Conservation (phyloP, 2,329 filamentous ascomycete genomes). For the Apiospora pterosperma region DNA sequence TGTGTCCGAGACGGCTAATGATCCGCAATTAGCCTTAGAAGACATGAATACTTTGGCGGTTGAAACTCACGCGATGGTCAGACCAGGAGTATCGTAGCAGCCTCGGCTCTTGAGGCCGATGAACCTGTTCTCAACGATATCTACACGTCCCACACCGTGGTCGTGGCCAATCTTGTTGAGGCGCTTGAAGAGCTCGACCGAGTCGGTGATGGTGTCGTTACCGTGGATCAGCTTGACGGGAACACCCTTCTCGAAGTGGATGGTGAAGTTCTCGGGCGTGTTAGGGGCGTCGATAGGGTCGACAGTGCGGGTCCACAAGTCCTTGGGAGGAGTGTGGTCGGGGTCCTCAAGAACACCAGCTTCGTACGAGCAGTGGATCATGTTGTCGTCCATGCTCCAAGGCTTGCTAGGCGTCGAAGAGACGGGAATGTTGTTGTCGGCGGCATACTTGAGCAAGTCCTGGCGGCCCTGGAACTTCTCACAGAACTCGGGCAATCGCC, state of each 20-base stretch:
- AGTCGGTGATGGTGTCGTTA: conserved; percentile 62
- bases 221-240: conserved; percentile 53
- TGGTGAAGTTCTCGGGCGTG: conserved; percentile 65
- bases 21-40: too few species aligned
- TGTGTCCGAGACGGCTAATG: neutral
- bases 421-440: conserved; percentile 64
- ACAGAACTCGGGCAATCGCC: conserved; percentile 41
- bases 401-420: conserved; percentile 60
- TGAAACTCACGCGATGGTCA: conserved; percentile 6
- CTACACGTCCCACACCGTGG: conserved; percentile 75
- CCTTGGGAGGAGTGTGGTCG: conserved; percentile 62
- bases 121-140: conserved; percentile 47
- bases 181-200: conserved; percentile 68
- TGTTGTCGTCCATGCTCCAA: conserved; percentile 58
- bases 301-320: conserved; percentile 74
- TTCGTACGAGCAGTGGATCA: conserved; percentile 78
- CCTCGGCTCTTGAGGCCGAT: conserved; percentile 30
- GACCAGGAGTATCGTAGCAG: conserved; percentile 54
- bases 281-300: conserved; percentile 69
- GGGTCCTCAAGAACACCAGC: conserved; percentile 70
- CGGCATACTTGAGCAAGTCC: conserved; percentile 71
- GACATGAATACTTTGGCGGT: too few species aligned
- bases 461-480: conserved; percentile 51
- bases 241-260: conserved; percentile 73
- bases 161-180: conserved; percentile 68